phyloP scores from a whole-genome alignment of 129 eudicot genomes.

The Flaveria sonorensis region DNA sequence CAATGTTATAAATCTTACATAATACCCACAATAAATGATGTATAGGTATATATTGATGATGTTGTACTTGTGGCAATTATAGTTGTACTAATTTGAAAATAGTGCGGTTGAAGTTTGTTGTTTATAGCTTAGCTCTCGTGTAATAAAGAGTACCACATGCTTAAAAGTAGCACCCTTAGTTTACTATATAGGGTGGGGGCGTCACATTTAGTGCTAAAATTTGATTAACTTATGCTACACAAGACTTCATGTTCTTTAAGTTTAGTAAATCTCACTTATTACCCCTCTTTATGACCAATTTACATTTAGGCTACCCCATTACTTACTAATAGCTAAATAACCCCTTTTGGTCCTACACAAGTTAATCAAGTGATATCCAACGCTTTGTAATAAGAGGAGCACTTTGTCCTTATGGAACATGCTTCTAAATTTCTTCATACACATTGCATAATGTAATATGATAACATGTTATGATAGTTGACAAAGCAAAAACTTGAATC shows the following conservation, averaged over 20 bases:
- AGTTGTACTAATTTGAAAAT: conserved; percentile 40
- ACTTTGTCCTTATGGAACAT: no score
- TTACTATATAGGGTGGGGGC: conserved; percentile 44
- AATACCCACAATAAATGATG: conserved; percentile 35
- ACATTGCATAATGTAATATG: no score
- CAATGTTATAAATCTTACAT: conserved; percentile 26
- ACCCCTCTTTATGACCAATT: conserved; percentile 19
- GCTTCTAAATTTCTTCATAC: no score
- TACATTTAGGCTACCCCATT: conserved; percentile 6
- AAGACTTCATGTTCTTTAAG: conserved; percentile 8
- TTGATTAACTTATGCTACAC: conserved; percentile 21
- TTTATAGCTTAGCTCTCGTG: conserved; percentile 43
- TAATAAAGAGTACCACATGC: conserved; percentile 41
- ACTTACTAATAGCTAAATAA: neutral
- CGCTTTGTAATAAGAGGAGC: neutral
- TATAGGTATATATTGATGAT: conserved; percentile 36
- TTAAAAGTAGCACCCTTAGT: conserved; percentile 32
- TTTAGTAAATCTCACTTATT: conserved; percentile 23
- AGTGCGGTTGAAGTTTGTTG: conserved; percentile 41
- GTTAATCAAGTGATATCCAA: neutral
- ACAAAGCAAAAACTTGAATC: no score
- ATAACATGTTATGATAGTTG: no score
- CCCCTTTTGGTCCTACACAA: neutral
- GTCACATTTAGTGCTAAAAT: conserved; percentile 41
- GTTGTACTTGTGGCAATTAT: conserved; percentile 38